These are phyloP conservation scores for Sambucus nigra DNA, from an alignment of 129 eudicot genomes.

Conservation along the genomic window DNA sequence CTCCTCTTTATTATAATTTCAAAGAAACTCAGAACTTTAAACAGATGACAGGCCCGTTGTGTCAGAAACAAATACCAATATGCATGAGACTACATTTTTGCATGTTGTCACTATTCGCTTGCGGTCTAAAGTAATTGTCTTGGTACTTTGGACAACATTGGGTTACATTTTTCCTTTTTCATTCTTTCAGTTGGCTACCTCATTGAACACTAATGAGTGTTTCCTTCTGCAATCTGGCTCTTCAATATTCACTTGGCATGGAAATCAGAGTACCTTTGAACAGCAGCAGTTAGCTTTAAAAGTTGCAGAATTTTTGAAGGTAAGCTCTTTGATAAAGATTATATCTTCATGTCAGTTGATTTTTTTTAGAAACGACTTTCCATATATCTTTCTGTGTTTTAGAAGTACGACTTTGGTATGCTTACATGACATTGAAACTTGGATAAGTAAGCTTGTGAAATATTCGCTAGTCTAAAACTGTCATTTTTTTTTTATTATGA, in stretches of 20 bases:
- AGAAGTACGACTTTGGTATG: neutral
- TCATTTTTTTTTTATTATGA: too few relatives aligned
- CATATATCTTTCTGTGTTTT: neutral
- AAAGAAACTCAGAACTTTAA: neutral
- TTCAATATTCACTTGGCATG: conserved; percentile 83
- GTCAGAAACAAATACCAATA: neutral
- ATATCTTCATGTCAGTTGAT: neutral
- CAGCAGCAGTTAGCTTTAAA: conserved; percentile 80
- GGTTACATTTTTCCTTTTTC: conserved; percentile 4
- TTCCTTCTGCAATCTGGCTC: conserved; percentile 92
- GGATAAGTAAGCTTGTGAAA: too few relatives aligned
- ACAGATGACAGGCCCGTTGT: neutral
- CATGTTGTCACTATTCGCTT: neutral
- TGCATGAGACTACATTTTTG: neutral
- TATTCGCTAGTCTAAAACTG: too few relatives aligned
- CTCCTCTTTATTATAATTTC: neutral
- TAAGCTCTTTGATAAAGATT: conserved; percentile 8
- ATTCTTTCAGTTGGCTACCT: conserved; percentile 61
- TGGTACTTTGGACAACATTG: neutral
- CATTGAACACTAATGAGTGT: conserved; percentile 74
- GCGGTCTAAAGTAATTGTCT: neutral
- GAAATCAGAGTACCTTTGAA: conserved; percentile 73
- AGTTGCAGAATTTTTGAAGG: conserved; percentile 95
- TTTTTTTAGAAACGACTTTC: neutral
- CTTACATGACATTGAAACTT: neutral